Base-by-base conservation (phyloP, 1,284 basidiomycete genomes). In the Cystobasidium slooffiae region DNA sequence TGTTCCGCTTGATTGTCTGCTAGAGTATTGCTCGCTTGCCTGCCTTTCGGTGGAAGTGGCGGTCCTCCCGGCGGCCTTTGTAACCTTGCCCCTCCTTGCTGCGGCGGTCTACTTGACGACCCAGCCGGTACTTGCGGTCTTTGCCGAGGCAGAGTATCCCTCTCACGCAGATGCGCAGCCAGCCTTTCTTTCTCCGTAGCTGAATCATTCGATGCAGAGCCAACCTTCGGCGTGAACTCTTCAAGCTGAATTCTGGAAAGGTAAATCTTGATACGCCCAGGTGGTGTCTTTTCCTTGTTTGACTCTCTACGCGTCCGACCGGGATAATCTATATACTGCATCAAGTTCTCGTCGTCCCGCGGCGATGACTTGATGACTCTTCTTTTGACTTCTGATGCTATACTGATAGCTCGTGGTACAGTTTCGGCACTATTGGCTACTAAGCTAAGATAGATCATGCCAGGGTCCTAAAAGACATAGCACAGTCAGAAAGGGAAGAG, bases 291-390 rank as follows among this genome's bases (percentile, higher is more conserved):
- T 7, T 68, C 66, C 37, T 56, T 68, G 55, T 56, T 66, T 41
- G 58, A 51, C 22, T 62, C 59, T 55, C 58, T 20, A 37, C 69
- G 66, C 39, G 52, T 53, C 22, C 70, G 47, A 41, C 70, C 70
- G 12, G 70, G 70, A 64, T 73, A 73, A 44, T 73, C 70, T 49
- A 73, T 73, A 41, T 65, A 73, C 44, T 73, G 70, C 70, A 58
- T 53, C 7, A 73, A 39, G 24, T 58, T 55, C 20, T 65, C 70
- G 16, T 73, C 52, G 22, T 49, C 31, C 9, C 51, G 39, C 8
- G 61, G 58, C 4, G 69, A 64, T 3, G 49, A 46, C 31, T 73
- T 73, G 20, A 73, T 55, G 41, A 46, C 49, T 22, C 52, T 43
- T 18, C 70, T 49, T 55, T 73, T 73, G 41, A 66, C 46, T 58